Conservation (phyloP, 129 eudicot species). For the Artemisia annua region DNA sequence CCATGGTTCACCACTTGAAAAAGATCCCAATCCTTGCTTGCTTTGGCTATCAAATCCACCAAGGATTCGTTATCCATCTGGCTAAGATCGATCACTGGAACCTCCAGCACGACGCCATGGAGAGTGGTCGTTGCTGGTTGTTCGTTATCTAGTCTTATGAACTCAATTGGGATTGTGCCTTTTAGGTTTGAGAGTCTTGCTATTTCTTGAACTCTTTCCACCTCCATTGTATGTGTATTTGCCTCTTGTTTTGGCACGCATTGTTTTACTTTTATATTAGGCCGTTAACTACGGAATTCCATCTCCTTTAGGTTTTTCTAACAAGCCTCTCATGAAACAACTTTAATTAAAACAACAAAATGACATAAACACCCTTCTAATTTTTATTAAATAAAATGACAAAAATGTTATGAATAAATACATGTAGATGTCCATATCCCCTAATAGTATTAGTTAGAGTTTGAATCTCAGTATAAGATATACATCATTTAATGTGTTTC, state of each 20-base stretch:
- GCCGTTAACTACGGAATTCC: too few species aligned
- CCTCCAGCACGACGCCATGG: conserved; percentile 37
- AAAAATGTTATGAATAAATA: too few species aligned
- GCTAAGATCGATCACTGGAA: conserved; percentile 47
- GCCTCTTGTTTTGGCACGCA: conserved; percentile 8
- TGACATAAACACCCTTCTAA: too few species aligned
- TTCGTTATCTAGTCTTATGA: conserved; percentile 39
- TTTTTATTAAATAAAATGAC: too few species aligned
- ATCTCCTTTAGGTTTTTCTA: too few species aligned
- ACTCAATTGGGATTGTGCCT: conserved; percentile 50
- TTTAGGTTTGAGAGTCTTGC: conserved; percentile 36
- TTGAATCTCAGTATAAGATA: conserved; percentile 13
- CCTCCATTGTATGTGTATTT: conserved; percentile 34
- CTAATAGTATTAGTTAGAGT: too few species aligned
- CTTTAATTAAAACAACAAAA: too few species aligned
- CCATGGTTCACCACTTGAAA: conserved; percentile 76
- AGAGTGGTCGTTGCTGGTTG: conserved; percentile 49
- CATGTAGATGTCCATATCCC: too few species aligned
- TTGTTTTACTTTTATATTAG: conserved; percentile 5
- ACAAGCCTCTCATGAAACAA: too few species aligned
- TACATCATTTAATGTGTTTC: background rate
- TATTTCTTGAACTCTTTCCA: conserved; percentile 52
- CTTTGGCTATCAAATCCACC: conserved; percentile 27
- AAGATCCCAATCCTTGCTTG: conserved; percentile 46
- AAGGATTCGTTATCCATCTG: conserved; percentile 12